phyloP scores from a whole-genome alignment of 352 stramenopile genomes.

The Pythium brassicae region DNA sequence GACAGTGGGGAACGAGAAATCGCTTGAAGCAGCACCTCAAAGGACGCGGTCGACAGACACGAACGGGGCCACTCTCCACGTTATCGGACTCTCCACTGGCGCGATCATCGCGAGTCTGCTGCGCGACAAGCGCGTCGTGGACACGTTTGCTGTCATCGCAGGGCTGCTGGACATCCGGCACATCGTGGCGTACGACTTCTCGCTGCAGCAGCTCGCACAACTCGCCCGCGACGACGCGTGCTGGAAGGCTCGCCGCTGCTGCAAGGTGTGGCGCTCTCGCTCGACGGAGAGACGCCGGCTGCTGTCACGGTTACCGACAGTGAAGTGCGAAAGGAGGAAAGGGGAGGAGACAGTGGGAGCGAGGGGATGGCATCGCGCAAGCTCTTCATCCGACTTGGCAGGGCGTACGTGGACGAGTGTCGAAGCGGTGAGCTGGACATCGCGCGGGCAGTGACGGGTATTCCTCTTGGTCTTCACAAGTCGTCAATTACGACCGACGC shows the following conservation, averaged over 20 bases:
- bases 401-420: constrained; percentile 54
- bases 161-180: constrained; percentile 44
- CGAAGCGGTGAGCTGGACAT: constrained; percentile 44
- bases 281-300: constrained; percentile 28
- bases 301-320: background rate
- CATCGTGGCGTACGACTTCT: constrained; percentile 61
- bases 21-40: background rate
- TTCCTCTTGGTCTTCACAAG: too few species aligned
- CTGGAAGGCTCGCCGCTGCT: constrained; percentile 59
- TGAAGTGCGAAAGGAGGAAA: background rate
- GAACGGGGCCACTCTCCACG: constrained; percentile 27
- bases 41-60: too few species aligned
- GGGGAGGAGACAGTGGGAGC: constrained; percentile 9
- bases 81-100: constrained; percentile 67
- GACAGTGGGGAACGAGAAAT: background rate
- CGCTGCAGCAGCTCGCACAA: constrained; percentile 37
- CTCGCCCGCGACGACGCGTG: constrained; percentile 33
- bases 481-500: too few species aligned
- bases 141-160: constrained; percentile 58
- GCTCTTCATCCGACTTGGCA: constrained; percentile 45
- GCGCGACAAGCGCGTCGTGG: constrained; percentile 28
- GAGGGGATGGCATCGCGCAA: constrained; percentile 20
- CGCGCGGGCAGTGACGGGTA: constrained; percentile 18
- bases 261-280: constrained; percentile 29
- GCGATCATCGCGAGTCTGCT: constrained; percentile 64